These are phyloP conservation scores for Geosmithia flava DNA, from an alignment of 2,329 filamentous ascomycete genomes.

Conservation along the genomic window DNA sequence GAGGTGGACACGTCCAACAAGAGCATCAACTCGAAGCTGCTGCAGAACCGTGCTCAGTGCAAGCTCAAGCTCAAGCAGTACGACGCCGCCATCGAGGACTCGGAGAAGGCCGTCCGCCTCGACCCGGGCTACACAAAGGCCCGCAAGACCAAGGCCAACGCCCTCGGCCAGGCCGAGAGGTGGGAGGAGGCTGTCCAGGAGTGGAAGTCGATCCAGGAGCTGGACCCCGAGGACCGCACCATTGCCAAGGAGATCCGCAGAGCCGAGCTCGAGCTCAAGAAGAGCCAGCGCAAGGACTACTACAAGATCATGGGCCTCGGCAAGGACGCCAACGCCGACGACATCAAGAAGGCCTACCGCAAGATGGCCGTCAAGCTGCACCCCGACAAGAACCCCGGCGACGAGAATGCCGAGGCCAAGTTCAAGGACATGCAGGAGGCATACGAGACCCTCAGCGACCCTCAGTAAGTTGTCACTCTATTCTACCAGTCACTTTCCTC, in stretches of 20 bases:
- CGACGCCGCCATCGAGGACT: slow-evolving; percentile 71
- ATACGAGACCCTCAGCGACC: slow-evolving; percentile 88
- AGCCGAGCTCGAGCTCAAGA: slow-evolving; percentile 93
- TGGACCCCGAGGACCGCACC: slow-evolving; percentile 68
- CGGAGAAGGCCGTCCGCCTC: slow-evolving; percentile 68
- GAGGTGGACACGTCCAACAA: slow-evolving; percentile 80
- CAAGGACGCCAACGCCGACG: slow-evolving; percentile 71
- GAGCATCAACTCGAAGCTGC: slow-evolving; percentile 85
- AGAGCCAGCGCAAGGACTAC: slow-evolving; percentile 94
- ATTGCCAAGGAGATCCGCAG: slow-evolving; percentile 77
- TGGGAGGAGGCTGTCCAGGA: slow-evolving; percentile 90
- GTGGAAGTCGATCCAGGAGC: slow-evolving; percentile 75
- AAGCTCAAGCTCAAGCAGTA: slow-evolving; percentile 75
- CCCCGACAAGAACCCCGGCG: slow-evolving; percentile 92
- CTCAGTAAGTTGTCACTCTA: slow-evolving; percentile 56
- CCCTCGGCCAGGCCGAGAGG: slow-evolving; percentile 68
- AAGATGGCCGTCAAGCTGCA: slow-evolving; percentile 91
- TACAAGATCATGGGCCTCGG: slow-evolving; percentile 90
- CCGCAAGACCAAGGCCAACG: slow-evolving; percentile 86
- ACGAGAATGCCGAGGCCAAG: slow-evolving; percentile 70
- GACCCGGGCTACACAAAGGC: slow-evolving; percentile 84
- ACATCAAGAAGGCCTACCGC: slow-evolving; percentile 95
- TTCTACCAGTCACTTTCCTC: too few relatives aligned
- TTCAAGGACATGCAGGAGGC: slow-evolving; percentile 99
- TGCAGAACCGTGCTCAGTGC: slow-evolving; percentile 87